Percentiles rank a stretch among this genome's conserved stretches.
These are phyloP conservation scores for Colletotrichum karsti DNA, from an alignment of 2,329 filamentous ascomycete genomes.

Conservation along the genomic window DNA sequence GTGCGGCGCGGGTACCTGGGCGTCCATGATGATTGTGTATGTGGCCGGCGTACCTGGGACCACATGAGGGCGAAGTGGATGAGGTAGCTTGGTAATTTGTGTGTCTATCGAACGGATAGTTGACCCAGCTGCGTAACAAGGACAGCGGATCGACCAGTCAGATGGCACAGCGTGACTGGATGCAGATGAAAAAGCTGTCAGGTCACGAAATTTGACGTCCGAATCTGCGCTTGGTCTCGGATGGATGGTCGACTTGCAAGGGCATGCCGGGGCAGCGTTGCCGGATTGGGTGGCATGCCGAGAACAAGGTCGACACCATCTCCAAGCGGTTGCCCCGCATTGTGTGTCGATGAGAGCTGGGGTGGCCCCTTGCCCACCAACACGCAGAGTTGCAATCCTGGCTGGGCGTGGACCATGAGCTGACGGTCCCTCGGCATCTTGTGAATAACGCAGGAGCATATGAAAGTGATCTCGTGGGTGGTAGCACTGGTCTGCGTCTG, in stretches of 20 bases:
- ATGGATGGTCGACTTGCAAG: constrained; percentile 20
- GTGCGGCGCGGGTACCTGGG: background rate
- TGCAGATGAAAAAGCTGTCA: constrained; percentile 9
- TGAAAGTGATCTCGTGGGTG: constrained; percentile 23
- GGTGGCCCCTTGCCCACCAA: constrained; percentile 16
- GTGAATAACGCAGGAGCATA: constrained; percentile 23
- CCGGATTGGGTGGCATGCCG: constrained; percentile 28
- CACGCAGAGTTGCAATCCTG: constrained; percentile 20
- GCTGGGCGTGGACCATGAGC: constrained; percentile 4
- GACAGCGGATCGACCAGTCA: constrained; percentile 21
- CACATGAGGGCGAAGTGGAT: background rate
- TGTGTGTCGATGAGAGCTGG: constrained; percentile 21
- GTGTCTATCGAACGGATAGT: constrained; percentile 5
- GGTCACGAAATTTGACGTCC: constrained; percentile 11
- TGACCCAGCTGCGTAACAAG: background rate
- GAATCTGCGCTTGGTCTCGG: background rate
- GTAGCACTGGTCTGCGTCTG: background rate
- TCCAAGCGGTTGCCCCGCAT: constrained; percentile 28
- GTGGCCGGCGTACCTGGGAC: background rate
- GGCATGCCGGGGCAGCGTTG: constrained; percentile 24
- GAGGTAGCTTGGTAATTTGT: background rate
- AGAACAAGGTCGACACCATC: constrained; percentile 30
- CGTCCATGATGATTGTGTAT: background rate
- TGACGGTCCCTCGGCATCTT: constrained; percentile 30
- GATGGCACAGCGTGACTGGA: constrained; percentile 10